Percentiles rank a stretch among this genome's conserved stretches.
These are phyloP conservation scores for Euphrasia confusa DNA, from an alignment of 257 asterid species.

Conservation along the genomic window DNA sequence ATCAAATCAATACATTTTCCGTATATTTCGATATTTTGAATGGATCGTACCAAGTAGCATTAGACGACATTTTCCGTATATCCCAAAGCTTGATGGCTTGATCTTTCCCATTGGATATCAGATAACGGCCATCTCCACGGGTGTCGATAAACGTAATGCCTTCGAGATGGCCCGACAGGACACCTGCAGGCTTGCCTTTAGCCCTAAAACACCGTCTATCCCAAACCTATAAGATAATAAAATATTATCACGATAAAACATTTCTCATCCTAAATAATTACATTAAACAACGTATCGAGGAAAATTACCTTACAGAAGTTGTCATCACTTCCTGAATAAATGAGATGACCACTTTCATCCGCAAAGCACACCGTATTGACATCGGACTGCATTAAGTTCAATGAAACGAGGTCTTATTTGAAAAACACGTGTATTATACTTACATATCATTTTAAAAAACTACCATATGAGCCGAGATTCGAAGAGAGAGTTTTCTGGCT, in stretches of 20 bases:
- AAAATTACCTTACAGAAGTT: constrained; percentile 67
- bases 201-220: constrained; percentile 77
- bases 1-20: not conserved
- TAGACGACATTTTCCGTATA: constrained; percentile 73
- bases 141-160: constrained; percentile 77
- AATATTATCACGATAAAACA: not conserved
- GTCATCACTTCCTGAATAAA: constrained; percentile 90
- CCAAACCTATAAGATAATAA: constrained; percentile 55
- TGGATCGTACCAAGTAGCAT: constrained; percentile 42
- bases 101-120: constrained; percentile 90
- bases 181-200: constrained; percentile 68
- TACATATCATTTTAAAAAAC: not conserved
- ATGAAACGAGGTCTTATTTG: not conserved
- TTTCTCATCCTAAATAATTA: too few relatives aligned
- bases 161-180: constrained; percentile 79
- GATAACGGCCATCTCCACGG: constrained; percentile 83
- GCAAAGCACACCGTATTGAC: constrained; percentile 93
- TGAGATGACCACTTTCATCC: constrained; percentile 84
- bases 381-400: constrained; percentile 59
- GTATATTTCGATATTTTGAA: not conserved
- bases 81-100: constrained; percentile 89
- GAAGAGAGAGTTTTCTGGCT: constrained; percentile 61
- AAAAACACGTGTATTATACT: not conserved
- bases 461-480: constrained; percentile 72
- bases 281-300: not conserved